Evolutionary conservation across 1,284 basidiomycete species (phyloP).

Genomic region (Albatrellus sp.): DNA sequence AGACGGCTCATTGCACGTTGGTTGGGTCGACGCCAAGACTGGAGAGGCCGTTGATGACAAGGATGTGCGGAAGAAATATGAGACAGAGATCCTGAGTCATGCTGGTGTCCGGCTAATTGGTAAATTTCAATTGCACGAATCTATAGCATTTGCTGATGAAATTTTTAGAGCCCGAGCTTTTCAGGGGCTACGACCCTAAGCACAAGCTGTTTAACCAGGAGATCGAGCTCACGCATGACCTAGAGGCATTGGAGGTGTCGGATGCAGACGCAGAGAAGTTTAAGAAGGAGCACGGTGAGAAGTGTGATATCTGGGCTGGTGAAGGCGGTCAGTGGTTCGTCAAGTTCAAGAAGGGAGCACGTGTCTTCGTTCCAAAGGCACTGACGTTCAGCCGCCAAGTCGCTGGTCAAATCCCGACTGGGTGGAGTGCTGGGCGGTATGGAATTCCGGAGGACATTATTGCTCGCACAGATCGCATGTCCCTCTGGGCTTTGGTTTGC

Average conservation of each 20-base stretch:
- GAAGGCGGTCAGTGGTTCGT: constrained; percentile 91
- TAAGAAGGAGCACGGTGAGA: constrained; percentile 94
- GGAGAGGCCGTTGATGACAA: constrained; percentile 97
- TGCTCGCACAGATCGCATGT: constrained; percentile 87
- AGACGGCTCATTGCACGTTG: constrained; percentile 85
- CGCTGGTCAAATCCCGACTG: constrained; percentile 93
- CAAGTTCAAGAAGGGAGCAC: constrained; percentile 97
- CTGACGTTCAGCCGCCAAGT: constrained; percentile 92
- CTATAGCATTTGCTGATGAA: constrained; percentile 10
- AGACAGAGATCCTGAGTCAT: constrained; percentile 87
- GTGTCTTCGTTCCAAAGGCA: constrained; percentile 89
- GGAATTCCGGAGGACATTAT: constrained; percentile 98
- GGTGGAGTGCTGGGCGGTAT: constrained; percentile 92
- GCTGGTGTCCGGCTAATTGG: constrained; percentile 94
- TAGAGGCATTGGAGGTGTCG: constrained; percentile 91
- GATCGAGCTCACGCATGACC: constrained; percentile 91
- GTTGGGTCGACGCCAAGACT: constrained; percentile 96
- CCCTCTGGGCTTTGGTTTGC: constrained; percentile 92
- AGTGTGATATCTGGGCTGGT: constrained; percentile 89
- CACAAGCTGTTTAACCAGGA: constrained; percentile 97
- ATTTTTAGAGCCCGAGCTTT: constrained; percentile 81
- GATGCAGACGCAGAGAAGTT: constrained; percentile 89
- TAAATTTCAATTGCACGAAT: constrained; percentile 24
- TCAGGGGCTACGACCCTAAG: constrained; percentile 95
- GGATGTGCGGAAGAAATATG: constrained; percentile 87